phyloP scores from a whole-genome alignment of 805 yeast genomes.

The Diddensiella transvaalensis region DNA sequence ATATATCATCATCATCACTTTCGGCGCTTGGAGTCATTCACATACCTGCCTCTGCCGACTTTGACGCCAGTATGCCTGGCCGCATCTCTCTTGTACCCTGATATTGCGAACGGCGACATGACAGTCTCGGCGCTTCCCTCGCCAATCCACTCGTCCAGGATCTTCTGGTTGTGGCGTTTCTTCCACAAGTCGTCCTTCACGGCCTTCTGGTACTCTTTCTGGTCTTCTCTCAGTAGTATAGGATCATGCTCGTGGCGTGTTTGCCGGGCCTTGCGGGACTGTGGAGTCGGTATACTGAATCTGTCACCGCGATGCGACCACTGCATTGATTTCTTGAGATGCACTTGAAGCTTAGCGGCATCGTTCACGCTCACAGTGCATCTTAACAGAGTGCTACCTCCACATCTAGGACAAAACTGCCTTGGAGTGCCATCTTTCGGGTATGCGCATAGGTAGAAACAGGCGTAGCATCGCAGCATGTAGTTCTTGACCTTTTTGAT shows the following conservation, averaged over 20 bases:
- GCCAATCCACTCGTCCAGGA: constrained; percentile 84
- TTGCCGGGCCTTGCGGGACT: constrained; percentile 70
- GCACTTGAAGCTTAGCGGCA: constrained; percentile 83
- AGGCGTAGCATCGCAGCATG: constrained; percentile 96
- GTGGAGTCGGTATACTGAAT: constrained; percentile 82
- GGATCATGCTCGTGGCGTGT: constrained; percentile 74
- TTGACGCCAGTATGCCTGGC: constrained; percentile 57
- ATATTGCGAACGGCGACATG: constrained; percentile 79
- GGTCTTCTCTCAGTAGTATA: constrained; percentile 86
- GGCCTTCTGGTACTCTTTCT: constrained; percentile 87
- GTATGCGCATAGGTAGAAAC: constrained; percentile 78
- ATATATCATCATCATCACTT: no score
- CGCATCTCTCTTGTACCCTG: constrained; percentile 49
- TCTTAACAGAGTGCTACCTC: constrained; percentile 84
- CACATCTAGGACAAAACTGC: constrained; percentile 94
- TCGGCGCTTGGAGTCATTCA: constrained; percentile 52
- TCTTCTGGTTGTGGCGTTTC: constrained; percentile 78
- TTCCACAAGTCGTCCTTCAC: constrained; percentile 86
- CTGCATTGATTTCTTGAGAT: constrained; percentile 84
- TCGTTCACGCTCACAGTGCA: constrained; percentile 83
- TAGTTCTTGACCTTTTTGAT: constrained; percentile 83
- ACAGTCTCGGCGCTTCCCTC: constrained; percentile 81
- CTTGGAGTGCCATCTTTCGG: constrained; percentile 64
- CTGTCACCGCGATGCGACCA: constrained; percentile 89
- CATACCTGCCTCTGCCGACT: constrained; percentile 82